A percentile compares a stretch with the other conserved stretches of the same genome.
Conservation (phyloP, 768 basidiomycete species). For the Myochromella boudieri region DNA sequence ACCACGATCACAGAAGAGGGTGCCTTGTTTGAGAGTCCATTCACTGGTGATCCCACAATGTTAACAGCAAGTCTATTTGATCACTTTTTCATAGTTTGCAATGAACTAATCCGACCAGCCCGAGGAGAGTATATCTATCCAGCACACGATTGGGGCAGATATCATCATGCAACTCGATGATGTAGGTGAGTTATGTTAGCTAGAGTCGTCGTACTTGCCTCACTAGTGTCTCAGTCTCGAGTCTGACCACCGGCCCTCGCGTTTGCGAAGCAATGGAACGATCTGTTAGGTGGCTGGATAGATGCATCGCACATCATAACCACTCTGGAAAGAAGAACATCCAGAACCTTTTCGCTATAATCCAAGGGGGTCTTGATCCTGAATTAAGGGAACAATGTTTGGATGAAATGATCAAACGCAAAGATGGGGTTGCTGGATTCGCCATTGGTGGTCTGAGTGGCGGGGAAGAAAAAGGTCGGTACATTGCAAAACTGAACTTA, state of each 20-base stretch:
- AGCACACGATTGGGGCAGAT: conserved; percentile 88
- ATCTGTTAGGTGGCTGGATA: conserved; percentile 87
- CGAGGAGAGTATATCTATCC: conserved; percentile 88
- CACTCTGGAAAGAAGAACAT: conserved; percentile 57
- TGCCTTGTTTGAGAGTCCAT: conserved; percentile 81
- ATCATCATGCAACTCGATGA: conserved; percentile 96
- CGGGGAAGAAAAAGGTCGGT: conserved; percentile 84
- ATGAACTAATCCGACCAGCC: conserved; percentile 47
- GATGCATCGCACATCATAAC: conserved; percentile 79
- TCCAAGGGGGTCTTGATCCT: conserved; percentile 83
- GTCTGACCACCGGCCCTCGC: conserved; percentile 75
- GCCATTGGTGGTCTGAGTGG: conserved; percentile 91
- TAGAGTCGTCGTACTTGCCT: not conserved
- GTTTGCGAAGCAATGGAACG: conserved; percentile 88
- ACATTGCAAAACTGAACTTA: conserved; percentile 1
- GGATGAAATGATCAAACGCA: conserved; percentile 78
- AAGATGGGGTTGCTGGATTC: conserved; percentile 79
- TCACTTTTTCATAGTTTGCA: conserved; percentile 10
- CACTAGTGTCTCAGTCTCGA: conserved; percentile 72
- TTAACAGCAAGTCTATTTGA: conserved; percentile 56
- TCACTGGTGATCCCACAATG: conserved; percentile 87
- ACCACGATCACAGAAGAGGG: conserved; percentile 88
- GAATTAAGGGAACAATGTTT: conserved; percentile 73
- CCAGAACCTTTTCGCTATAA: conserved; percentile 90
- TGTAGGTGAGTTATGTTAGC: conserved; percentile 57